Percentiles rank a stretch among this genome's conserved stretches.
These are phyloP conservation scores for Mycena leptocephala DNA, from an alignment of 768 basidiomycete genomes.

Conservation along the genomic window DNA sequence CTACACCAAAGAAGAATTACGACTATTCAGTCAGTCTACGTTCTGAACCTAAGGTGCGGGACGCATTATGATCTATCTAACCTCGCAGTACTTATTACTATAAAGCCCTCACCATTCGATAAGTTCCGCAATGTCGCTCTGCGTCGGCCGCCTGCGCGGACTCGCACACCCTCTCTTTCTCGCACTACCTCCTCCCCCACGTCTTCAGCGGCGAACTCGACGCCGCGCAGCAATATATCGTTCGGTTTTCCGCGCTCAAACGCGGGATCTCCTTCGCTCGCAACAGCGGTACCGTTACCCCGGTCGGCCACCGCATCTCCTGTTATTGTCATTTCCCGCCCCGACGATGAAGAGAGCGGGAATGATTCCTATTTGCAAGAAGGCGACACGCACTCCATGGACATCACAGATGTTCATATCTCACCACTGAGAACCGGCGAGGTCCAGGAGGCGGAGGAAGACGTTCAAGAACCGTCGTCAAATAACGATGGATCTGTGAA, in stretches of 20 bases:
- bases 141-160: conserved; percentile 65
- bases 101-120: conserved; percentile 73
- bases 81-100: background rate
- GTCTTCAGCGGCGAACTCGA: conserved; percentile 76
- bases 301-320: conserved; percentile 68
- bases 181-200: conserved; percentile 72
- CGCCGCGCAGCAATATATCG: conserved; percentile 72
- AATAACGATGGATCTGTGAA: conserved; percentile 30
- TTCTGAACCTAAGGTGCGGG: conserved; percentile 73
- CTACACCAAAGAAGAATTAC: conserved; percentile 67
- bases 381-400: conserved; percentile 62
- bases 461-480: conserved; percentile 39
- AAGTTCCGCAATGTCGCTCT: conserved; percentile 77
- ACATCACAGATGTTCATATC: conserved; percentile 68
- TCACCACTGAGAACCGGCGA: conserved; percentile 54
- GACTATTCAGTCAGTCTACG: conserved; percentile 75
- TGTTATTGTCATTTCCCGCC: conserved; percentile 49
- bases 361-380: conserved; percentile 51
- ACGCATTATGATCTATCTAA: background rate
- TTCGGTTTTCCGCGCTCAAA: conserved; percentile 54
- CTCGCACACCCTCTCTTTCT: conserved; percentile 79
- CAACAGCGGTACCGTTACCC: conserved; percentile 66
- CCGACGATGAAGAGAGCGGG: conserved; percentile 42
- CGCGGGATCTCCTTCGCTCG: conserved; percentile 65
- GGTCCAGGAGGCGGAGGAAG: conserved; percentile 37